Evolutionary conservation across 768 basidiomycete species (phyloP).

Genomic region (Phylloporus sp.): DNA sequence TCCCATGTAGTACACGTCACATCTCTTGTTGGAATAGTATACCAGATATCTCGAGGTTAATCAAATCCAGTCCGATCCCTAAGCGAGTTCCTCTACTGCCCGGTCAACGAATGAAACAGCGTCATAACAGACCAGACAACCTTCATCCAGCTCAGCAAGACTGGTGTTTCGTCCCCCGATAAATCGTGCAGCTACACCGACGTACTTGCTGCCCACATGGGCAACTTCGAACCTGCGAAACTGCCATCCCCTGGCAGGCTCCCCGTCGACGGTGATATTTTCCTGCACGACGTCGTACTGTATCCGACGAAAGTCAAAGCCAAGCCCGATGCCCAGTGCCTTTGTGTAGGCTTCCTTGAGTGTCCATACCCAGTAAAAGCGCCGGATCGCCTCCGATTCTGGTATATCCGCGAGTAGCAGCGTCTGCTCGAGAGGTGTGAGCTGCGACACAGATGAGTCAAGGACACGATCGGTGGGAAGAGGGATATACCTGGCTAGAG

Average conservation of each 20-base stretch:
- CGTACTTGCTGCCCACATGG: slow-evolving; percentile 51
- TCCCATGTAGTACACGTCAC: slow-evolving; percentile 9
- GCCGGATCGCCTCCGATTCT: slow-evolving; percentile 48
- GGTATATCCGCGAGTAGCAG: slow-evolving; percentile 37
- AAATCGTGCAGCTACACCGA: slow-evolving; percentile 64
- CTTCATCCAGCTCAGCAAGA: slow-evolving; percentile 32
- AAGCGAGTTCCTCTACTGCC: slow-evolving; percentile 41
- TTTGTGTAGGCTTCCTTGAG: slow-evolving; percentile 92
- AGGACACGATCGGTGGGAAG: not conserved
- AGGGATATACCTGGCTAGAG: slow-evolving; percentile 53
- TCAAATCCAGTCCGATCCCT: slow-evolving; percentile 5
- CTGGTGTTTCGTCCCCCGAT: slow-evolving; percentile 39
- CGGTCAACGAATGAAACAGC: slow-evolving; percentile 48
- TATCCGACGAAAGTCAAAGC: slow-evolving; percentile 76
- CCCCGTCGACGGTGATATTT: slow-evolving; percentile 56
- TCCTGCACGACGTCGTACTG: slow-evolving; percentile 59
- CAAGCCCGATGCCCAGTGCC: slow-evolving; percentile 77
- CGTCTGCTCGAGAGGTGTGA: slow-evolving; percentile 37
- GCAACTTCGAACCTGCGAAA: slow-evolving; percentile 59
- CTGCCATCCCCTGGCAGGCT: slow-evolving; percentile 56
- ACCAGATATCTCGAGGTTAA: not conserved
- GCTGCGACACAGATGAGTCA: slow-evolving; percentile 28
- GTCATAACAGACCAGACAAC: slow-evolving; percentile 43
- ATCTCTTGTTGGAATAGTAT: slow-evolving; percentile 2
- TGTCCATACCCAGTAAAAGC: slow-evolving; percentile 85